Conservation (phyloP, 306 rosid species). For the Hylodesmum podocarpum region DNA sequence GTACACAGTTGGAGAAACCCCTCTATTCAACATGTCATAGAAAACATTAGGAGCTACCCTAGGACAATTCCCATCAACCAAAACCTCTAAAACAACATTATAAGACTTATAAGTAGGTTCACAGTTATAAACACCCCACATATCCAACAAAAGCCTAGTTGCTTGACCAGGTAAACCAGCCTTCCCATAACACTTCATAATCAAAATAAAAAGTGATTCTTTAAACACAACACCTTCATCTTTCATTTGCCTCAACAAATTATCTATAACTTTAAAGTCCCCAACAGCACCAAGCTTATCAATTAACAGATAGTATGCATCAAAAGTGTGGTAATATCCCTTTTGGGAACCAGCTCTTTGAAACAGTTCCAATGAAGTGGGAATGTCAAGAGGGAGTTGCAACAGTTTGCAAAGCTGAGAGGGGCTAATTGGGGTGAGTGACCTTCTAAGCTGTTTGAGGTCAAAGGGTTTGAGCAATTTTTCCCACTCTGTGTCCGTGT, state of each 20-base stretch:
- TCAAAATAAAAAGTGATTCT: constrained; percentile 73
- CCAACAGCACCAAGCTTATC: constrained; percentile 76
- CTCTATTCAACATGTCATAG: constrained; percentile 84
- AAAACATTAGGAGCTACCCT: constrained; percentile 68
- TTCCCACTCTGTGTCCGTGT: constrained; percentile 77
- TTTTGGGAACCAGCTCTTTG: constrained; percentile 64
- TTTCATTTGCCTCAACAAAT: constrained; percentile 75
- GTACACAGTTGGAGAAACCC: constrained; percentile 64
- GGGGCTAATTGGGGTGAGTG: constrained; percentile 59
- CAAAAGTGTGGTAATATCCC: constrained; percentile 73
- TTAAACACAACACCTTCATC: constrained; percentile 64
- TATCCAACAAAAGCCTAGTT: constrained; percentile 82
- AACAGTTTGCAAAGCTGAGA: constrained; percentile 69
- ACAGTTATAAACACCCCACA: constrained; percentile 63
- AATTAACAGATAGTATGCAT: constrained; percentile 59
- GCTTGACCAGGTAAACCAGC: constrained; percentile 88
- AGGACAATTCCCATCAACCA: constrained; percentile 73
- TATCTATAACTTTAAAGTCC: constrained; percentile 71
- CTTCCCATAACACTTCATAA: constrained; percentile 72
- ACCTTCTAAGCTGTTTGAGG: constrained; percentile 65
- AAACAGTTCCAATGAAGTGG: constrained; percentile 73
- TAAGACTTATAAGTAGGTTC: constrained; percentile 74
- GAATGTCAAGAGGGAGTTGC: constrained; percentile 72
- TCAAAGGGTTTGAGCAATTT: constrained; percentile 80
- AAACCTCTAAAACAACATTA: constrained; percentile 73